Percentiles rank a stretch among this genome's conserved stretches.
Conservation (phyloP, 345 rosid genomes). For the thale cress (Arabidopsis thaliana) region DNA sequence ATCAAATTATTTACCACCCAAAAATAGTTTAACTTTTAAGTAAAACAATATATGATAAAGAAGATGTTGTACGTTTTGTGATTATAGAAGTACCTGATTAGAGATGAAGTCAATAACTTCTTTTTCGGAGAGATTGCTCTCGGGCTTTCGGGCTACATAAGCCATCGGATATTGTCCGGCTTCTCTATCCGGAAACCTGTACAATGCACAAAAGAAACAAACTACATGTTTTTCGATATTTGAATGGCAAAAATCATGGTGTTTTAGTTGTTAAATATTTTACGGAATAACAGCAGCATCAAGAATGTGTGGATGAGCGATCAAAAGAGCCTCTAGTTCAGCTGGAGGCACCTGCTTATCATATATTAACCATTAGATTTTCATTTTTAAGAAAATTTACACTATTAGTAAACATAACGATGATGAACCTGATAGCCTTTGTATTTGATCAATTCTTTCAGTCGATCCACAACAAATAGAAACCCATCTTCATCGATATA, state of each 20-base stretch:
- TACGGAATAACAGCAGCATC: slow-evolving; percentile 90
- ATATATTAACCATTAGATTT: not conserved
- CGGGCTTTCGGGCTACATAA: slow-evolving; percentile 62
- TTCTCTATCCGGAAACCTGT: slow-evolving; percentile 76
- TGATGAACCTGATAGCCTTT: slow-evolving; percentile 82
- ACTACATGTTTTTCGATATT: not conserved
- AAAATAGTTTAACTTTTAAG: not conserved
- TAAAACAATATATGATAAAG: not conserved
- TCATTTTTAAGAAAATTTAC: not conserved
- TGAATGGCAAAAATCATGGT: not conserved
- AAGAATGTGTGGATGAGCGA: slow-evolving; percentile 62
- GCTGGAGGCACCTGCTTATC: slow-evolving; percentile 78
- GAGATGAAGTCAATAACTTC: slow-evolving; percentile 67
- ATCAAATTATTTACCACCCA: not conserved
- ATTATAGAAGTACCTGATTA: slow-evolving; percentile 54
- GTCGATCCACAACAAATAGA: slow-evolving; percentile 74
- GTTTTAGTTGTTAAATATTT: slow-evolving; percentile 4
- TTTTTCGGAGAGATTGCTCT: slow-evolving; percentile 50
- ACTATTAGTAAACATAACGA: not conserved
- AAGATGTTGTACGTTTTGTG: not conserved
- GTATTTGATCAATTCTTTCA: slow-evolving; percentile 92
- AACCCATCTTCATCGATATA: slow-evolving; percentile 84
- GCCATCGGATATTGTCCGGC: slow-evolving; percentile 88
- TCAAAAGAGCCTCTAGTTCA: slow-evolving; percentile 77
- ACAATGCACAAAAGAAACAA: not conserved